These are phyloP conservation scores for Epichloe elymi DNA, from an alignment of 2,329 filamentous ascomycete genomes.

Conservation along the genomic window DNA sequence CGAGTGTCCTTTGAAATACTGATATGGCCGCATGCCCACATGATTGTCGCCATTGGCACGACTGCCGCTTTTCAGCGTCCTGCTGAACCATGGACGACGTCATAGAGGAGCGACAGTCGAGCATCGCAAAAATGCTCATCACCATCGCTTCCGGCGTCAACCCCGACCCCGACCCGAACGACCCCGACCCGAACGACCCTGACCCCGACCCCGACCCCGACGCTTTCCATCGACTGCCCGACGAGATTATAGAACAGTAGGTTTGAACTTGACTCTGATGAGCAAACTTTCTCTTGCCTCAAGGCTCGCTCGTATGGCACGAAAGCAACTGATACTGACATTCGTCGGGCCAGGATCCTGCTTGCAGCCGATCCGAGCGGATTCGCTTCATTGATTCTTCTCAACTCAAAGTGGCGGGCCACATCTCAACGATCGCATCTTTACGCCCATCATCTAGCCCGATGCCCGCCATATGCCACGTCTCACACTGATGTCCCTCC, in stretches of 20 bases:
- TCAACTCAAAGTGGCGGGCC: conserved; percentile 53
- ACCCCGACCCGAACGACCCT: conserved; percentile 10
- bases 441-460: conserved; percentile 48
- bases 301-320: neutral
- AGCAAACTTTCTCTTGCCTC: neutral
- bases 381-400: conserved; percentile 52
- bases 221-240: conserved; percentile 44
- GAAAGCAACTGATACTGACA: neutral
- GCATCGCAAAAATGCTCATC: conserved; percentile 21
- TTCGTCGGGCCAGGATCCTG: conserved; percentile 39
- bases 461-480: conserved; percentile 44
- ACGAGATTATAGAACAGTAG: conserved; percentile 59
- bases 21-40: neutral
- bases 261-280: conserved; percentile 10
- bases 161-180: conserved; percentile 12
- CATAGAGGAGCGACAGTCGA: conserved; percentile 17
- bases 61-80: conserved; percentile 1
- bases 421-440: conserved; percentile 51
- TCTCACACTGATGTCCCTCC: conserved; percentile 30
- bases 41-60: neutral
- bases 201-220: conserved; percentile 13
- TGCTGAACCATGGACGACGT: conserved; percentile 19
- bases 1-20: neutral
- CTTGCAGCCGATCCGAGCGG: conserved; percentile 44
- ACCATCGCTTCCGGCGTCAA: conserved; percentile 13